Evolutionary conservation across 2,329 filamentous ascomycete species (phyloP).

Genomic region (Neofusicoccum umdonicola): DNA sequence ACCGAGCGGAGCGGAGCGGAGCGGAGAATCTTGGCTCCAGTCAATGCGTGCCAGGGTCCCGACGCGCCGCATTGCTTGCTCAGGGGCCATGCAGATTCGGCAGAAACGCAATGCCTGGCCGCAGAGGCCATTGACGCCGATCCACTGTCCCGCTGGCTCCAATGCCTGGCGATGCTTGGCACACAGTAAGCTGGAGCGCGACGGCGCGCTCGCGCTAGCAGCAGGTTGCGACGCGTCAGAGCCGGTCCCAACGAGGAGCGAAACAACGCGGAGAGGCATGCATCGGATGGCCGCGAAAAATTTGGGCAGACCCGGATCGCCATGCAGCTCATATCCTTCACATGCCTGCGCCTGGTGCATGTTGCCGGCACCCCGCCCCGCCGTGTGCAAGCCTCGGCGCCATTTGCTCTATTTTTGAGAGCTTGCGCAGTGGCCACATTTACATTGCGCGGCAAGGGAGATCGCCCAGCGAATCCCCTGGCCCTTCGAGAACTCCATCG

Average conservation of each 20-base stretch:
- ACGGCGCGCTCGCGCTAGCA: not conserved
- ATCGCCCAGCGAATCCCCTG: slow-evolving; percentile 3
- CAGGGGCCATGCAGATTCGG: no score
- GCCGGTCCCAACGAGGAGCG: not conserved
- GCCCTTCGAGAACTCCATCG: slow-evolving; percentile 14
- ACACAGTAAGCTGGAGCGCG: not conserved
- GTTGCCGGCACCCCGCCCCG: slow-evolving; percentile 6
- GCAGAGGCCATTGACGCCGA: no score
- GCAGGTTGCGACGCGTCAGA: not conserved
- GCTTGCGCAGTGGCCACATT: slow-evolving; percentile 11
- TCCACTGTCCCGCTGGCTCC: not conserved
- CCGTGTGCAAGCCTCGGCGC: slow-evolving; percentile 7
- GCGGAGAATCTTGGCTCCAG: no score
- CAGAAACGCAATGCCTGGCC: no score
- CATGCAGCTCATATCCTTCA: not conserved
- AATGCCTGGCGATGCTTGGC: not conserved
- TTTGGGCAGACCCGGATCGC: not conserved
- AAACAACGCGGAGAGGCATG: slow-evolving; percentile 5
- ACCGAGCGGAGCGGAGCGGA: no score
- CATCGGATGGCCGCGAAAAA: not conserved
- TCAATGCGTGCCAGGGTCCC: not conserved
- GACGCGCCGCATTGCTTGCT: no score
- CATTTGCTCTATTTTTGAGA: slow-evolving; percentile 10
- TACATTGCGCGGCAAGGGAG: slow-evolving; percentile 5
- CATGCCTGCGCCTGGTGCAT: not conserved